A percentile compares a stretch with the other conserved stretches of the same genome.
Evolutionary conservation across 148 eudicot genomes (phyloP).

Genomic region (Spergularia marina): DNA sequence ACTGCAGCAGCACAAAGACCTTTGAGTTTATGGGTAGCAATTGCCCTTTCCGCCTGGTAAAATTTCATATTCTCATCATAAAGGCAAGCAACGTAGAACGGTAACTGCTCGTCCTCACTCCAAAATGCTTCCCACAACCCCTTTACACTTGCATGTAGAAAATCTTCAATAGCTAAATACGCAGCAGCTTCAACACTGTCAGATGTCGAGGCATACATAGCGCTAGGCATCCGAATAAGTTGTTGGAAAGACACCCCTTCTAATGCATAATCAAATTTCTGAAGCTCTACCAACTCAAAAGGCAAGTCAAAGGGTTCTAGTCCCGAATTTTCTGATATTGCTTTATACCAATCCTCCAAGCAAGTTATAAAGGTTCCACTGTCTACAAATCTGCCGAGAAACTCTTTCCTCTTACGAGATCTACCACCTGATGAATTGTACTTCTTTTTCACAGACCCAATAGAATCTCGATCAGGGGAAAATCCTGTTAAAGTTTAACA

Average conservation of each 20-base stretch:
- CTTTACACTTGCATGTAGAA: slow-evolving; percentile 74
- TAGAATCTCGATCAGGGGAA: slow-evolving; percentile 75
- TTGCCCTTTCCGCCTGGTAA: slow-evolving; percentile 82
- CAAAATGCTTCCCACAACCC: slow-evolving; percentile 96
- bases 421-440: slow-evolving; percentile 77
- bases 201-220: slow-evolving; percentile 80
- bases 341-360: slow-evolving; percentile 72
- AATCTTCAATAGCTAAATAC: slow-evolving; percentile 86
- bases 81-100: slow-evolving; percentile 65
- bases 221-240: slow-evolving; percentile 89
- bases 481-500: slow-evolving; percentile 43
- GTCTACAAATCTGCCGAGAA: slow-evolving; percentile 76
- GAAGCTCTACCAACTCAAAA: slow-evolving; percentile 87
- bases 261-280: slow-evolving; percentile 88
- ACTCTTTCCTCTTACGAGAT: slow-evolving; percentile 60
- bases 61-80: slow-evolving; percentile 63
- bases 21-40: slow-evolving; percentile 69
- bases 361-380: slow-evolving; percentile 47
- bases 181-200: slow-evolving; percentile 62
- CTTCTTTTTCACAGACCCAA: slow-evolving; percentile 73
- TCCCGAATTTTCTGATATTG: slow-evolving; percentile 42
- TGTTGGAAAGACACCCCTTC: slow-evolving; percentile 90
- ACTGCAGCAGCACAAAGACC: slow-evolving; percentile 76
- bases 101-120: slow-evolving; percentile 64
- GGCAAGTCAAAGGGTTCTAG: slow-evolving; percentile 64